Conservation (phyloP, 306 rosid genomes). For the Dalbergia cultrata region DNA sequence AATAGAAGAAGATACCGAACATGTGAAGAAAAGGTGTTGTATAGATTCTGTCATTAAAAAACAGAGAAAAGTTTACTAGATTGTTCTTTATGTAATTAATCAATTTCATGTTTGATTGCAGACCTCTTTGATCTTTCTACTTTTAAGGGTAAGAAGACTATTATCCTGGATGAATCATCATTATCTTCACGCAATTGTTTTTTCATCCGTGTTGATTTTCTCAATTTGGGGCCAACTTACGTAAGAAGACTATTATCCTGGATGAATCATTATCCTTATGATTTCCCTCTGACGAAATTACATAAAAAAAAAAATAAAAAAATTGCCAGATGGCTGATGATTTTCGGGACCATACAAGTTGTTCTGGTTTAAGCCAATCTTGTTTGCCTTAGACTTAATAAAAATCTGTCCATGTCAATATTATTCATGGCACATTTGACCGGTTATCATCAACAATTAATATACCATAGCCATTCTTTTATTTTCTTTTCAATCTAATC, state of each 20-base stretch:
- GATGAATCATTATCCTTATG: background rate
- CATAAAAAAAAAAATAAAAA: background rate
- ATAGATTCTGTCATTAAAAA: too few relatives aligned
- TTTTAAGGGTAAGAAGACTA: slow-evolving; percentile 58
- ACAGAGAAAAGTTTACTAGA: too few relatives aligned
- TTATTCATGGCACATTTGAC: background rate
- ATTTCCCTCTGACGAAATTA: background rate
- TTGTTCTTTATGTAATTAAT: too few relatives aligned
- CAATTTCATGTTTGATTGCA: too few relatives aligned
- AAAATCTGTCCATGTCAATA: background rate
- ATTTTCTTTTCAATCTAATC: background rate
- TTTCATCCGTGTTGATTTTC: background rate
- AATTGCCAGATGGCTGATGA: background rate
- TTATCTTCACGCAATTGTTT: background rate
- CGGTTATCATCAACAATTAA: background rate
- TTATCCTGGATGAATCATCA: background rate
- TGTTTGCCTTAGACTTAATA: slow-evolving; percentile 21
- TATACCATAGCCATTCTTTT: background rate
- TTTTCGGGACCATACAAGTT: slow-evolving; percentile 28
- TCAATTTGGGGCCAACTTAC: background rate
- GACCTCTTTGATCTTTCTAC: slow-evolving; percentile 50
- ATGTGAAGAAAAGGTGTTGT: too few relatives aligned
- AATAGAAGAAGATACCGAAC: too few relatives aligned
- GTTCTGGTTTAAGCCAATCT: slow-evolving; percentile 20
- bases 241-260: background rate